Evolutionary conservation across 768 basidiomycete genomes (phyloP).

Genomic region (Termitomyces sp.): DNA sequence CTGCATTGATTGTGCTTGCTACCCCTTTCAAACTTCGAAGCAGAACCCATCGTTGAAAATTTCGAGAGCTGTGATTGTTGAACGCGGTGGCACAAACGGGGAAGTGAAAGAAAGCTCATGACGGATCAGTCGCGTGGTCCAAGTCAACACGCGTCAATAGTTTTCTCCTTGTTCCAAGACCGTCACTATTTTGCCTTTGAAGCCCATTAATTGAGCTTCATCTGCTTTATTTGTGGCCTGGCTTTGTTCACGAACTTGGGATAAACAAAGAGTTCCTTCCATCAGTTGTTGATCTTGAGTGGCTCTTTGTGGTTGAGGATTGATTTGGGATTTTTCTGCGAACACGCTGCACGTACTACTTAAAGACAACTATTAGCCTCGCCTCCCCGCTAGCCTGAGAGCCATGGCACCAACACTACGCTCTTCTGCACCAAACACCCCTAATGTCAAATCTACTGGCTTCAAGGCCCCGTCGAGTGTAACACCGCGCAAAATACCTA

Average conservation of each 20-base stretch:
- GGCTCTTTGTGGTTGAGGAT: neutral
- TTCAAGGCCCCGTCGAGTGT: conserved; percentile 17
- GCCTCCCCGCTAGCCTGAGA: neutral
- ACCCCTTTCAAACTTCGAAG: neutral
- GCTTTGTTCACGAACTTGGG: neutral
- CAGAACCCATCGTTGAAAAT: neutral
- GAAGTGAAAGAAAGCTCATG: neutral
- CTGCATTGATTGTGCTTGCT: neutral
- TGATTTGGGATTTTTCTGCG: neutral
- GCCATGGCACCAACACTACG: conserved; percentile 21
- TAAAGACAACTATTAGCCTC: too few species aligned
- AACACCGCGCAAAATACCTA: conserved; percentile 49
- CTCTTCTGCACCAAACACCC: conserved; percentile 19
- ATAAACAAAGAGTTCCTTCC: neutral
- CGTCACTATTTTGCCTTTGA: too few species aligned
- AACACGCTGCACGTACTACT: neutral
- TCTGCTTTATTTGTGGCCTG: neutral
- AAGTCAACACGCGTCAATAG: neutral
- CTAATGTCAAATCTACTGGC: conserved; percentile 8
- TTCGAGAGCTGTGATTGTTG: neutral
- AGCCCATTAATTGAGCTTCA: neutral
- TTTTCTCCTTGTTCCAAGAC: neutral
- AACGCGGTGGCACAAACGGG: too few species aligned
- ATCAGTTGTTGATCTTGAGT: neutral
- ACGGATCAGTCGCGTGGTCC: neutral